These are phyloP conservation scores for Ceratocystis eucalypticola DNA, from an alignment of 2,329 filamentous ascomycete species.

Conservation along the genomic window DNA sequence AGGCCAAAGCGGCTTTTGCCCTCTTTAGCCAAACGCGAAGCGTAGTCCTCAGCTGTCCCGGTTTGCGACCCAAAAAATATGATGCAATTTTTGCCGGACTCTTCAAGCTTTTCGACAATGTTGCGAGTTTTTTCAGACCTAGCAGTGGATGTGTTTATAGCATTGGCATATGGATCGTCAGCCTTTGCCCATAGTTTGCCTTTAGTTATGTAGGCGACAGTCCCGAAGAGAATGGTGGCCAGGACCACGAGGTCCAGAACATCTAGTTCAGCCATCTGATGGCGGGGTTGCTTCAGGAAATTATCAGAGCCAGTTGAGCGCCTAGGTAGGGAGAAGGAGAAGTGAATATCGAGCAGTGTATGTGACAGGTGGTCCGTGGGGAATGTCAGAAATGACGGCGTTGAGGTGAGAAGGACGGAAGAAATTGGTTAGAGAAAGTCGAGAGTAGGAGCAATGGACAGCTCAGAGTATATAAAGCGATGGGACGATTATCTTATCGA, in stretches of 20 bases:
- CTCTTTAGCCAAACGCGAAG: constrained; percentile 89
- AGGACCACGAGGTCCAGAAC: constrained; percentile 92
- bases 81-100: constrained; percentile 90
- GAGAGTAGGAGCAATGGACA: not conserved
- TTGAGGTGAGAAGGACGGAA: not conserved
- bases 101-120: constrained; percentile 90
- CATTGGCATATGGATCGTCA: constrained; percentile 76
- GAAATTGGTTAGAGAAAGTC: not conserved
- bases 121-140: constrained; percentile 80
- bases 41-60: constrained; percentile 95
- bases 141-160: constrained; percentile 51
- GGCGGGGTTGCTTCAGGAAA: constrained; percentile 21
- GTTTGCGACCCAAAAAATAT: constrained; percentile 99
- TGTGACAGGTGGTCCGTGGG: not conserved
- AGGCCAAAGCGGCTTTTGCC: constrained; percentile 91
- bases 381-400: not conserved
- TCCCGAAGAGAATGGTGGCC: constrained; percentile 68
- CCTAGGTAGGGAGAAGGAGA: not conserved
- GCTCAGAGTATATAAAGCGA: not conserved
- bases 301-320: not conserved
- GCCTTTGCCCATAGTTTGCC: constrained; percentile 81
- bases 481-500: not conserved
- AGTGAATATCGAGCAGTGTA: not conserved
- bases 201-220: constrained; percentile 93
- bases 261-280: constrained; percentile 82